phyloP scores from a whole-genome alignment of 345 rosid genomes.

The Populus nigra region DNA sequence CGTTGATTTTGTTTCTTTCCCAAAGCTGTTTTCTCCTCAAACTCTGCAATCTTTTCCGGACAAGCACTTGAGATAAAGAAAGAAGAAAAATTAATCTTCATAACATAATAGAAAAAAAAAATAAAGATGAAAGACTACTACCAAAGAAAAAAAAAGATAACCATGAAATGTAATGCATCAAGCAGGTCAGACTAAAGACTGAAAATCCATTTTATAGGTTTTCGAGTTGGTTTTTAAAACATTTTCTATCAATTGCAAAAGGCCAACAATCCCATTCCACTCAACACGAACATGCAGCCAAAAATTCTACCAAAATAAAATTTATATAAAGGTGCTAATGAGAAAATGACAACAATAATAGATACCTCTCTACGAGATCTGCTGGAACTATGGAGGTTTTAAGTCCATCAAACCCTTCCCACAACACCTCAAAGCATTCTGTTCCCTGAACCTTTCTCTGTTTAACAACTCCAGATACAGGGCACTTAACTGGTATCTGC shows the following conservation, averaged over 20 bases:
- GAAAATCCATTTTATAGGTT: neutral
- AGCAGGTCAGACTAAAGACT: neutral
- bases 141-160: neutral
- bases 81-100: neutral
- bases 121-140: neutral
- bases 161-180: neutral
- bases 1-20: conserved; percentile 45
- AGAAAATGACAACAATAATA: neutral
- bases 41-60: conserved; percentile 75
- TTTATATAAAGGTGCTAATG: neutral
- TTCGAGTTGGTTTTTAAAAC: neutral
- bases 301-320: neutral
- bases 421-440: conserved; percentile 74
- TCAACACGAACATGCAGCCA: too few species aligned
- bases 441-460: conserved; percentile 62
- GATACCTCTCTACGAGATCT: conserved; percentile 75
- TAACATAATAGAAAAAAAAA: neutral
- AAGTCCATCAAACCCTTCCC: conserved; percentile 66
- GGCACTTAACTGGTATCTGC: conserved; percentile 74
- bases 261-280: too few species aligned
- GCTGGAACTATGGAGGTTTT: conserved; percentile 67
- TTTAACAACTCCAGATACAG: conserved; percentile 70
- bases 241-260: neutral
- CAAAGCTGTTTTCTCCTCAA: conserved; percentile 53
- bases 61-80: conserved; percentile 55